Conservation (phyloP, 768 basidiomycete species). For the Rhodotorula diobovata region DNA sequence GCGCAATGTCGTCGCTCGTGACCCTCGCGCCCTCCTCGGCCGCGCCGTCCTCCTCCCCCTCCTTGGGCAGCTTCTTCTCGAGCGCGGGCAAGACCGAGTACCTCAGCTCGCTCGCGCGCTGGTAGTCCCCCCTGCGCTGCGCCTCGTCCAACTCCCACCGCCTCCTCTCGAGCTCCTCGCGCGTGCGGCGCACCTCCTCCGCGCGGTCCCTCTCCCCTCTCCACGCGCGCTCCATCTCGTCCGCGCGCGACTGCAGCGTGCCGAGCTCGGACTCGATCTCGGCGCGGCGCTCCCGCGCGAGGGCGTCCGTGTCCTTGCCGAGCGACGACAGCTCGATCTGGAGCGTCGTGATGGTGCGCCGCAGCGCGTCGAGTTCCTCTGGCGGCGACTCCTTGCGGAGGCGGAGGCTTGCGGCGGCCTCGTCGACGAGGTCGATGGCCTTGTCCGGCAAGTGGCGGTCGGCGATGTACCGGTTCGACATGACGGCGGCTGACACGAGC, state of each 20-base stretch:
- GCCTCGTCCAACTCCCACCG: conserved; percentile 86
- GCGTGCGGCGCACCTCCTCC: conserved; percentile 66
- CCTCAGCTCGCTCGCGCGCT: conserved; percentile 73
- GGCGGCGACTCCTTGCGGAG: conserved; percentile 90
- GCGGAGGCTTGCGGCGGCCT: conserved; percentile 79
- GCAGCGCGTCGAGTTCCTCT: conserved; percentile 82
- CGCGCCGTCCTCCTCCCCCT: conserved; percentile 12
- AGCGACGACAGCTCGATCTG: conserved; percentile 90
- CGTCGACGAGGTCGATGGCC: conserved; percentile 64
- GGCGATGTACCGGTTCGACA: conserved; percentile 79
- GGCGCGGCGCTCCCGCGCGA: conserved; percentile 7
- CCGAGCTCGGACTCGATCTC: conserved; percentile 15
- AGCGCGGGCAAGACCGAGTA: conserved; percentile 88
- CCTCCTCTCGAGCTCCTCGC: conserved; percentile 78
- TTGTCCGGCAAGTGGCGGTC: conserved; percentile 49
- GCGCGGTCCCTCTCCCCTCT: conserved; percentile 55
- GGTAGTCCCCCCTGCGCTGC: conserved; percentile 60
- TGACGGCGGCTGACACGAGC: conserved; percentile 76
- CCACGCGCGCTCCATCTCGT: conserved; percentile 72
- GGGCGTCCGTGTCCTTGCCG: conserved; percentile 59
- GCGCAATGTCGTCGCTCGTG: conserved; percentile 33
- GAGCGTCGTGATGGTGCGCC: conserved; percentile 64
- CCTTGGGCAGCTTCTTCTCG: conserved; percentile 50
- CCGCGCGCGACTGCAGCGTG: conserved; percentile 6
- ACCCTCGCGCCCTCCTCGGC: conserved; percentile 43